Percentiles rank a stretch among this genome's conserved stretches.
Conservation (phyloP, 106 monocot species). For the Apostasia ramifera region DNA sequence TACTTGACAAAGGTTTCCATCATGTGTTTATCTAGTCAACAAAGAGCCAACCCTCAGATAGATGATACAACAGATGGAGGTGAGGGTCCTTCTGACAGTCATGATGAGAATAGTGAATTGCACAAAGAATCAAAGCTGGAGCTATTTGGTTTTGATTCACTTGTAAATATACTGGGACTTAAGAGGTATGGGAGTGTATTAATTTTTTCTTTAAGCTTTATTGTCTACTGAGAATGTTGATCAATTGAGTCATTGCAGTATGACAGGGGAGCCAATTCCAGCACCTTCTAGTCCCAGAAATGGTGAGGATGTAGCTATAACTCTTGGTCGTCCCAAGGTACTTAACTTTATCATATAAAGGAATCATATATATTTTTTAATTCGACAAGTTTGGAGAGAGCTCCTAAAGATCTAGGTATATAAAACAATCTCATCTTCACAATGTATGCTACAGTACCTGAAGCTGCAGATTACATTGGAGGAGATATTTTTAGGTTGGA, state of each 20-base stretch:
- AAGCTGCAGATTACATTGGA: no score
- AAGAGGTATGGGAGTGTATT: conserved; percentile 43
- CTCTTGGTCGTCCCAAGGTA: conserved; percentile 81
- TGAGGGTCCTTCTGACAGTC: conserved; percentile 42
- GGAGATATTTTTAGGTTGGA: no score
- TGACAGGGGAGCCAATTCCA: conserved; percentile 85
- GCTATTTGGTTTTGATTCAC: conserved; percentile 95
- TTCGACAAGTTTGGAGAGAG: no score
- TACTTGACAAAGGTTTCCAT: neutral
- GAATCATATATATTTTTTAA: no score
- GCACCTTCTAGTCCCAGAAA: conserved; percentile 75
- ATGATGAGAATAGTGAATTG: conserved; percentile 25
- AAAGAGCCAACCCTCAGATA: conserved; percentile 15
- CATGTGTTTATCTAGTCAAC: conserved; percentile 1
- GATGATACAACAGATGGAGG: conserved; percentile 17
- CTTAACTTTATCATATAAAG: no score
- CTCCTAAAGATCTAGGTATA: no score
- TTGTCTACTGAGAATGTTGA: conserved; percentile 13
- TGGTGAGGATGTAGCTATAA: conserved; percentile 78
- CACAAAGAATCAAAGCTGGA: conserved; percentile 82
- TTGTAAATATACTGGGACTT: conserved; percentile 91
- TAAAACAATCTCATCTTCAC: no score
- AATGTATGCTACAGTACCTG: no score
- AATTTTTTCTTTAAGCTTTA: neutral
- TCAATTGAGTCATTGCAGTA: conserved; percentile 43